Conservation (phyloP, 2,329 filamentous ascomycete genomes). For the Cladosporium sp. region DNA sequence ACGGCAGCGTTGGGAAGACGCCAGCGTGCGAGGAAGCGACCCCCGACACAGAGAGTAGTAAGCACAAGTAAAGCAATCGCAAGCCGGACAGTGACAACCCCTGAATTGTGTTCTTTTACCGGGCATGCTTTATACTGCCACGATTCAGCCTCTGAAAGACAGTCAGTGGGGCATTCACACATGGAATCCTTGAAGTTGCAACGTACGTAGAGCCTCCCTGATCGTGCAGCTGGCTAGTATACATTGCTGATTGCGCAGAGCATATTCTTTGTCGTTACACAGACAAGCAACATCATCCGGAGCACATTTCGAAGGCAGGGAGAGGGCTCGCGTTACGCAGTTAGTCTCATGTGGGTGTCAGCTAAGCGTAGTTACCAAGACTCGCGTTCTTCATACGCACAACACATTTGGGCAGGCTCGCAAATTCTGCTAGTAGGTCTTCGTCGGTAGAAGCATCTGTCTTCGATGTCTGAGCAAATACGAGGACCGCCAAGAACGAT, state of each 20-base stretch:
- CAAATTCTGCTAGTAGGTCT: neutral
- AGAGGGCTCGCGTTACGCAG: neutral
- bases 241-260: neutral
- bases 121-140: neutral
- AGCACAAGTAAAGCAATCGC: neutral
- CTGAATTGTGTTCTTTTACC: conserved; percentile 1
- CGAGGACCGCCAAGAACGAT: neutral
- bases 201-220: neutral
- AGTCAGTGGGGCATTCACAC: neutral
- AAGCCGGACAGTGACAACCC: neutral
- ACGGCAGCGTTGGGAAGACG: neutral
- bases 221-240: neutral
- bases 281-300: neutral
- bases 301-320: neutral
- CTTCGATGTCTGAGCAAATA: neutral
- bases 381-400: neutral
- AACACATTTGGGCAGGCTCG: neutral
- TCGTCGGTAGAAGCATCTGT: neutral
- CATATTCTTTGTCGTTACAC: neutral
- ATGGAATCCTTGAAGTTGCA: neutral
- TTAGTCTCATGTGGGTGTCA: neutral
- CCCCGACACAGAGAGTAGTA: neutral
- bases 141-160: neutral
- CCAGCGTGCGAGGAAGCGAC: neutral
- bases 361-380: neutral